phyloP scores from a whole-genome alignment of 2,329 filamentous ascomycete genomes.

The Colletotrichum spinosum region DNA sequence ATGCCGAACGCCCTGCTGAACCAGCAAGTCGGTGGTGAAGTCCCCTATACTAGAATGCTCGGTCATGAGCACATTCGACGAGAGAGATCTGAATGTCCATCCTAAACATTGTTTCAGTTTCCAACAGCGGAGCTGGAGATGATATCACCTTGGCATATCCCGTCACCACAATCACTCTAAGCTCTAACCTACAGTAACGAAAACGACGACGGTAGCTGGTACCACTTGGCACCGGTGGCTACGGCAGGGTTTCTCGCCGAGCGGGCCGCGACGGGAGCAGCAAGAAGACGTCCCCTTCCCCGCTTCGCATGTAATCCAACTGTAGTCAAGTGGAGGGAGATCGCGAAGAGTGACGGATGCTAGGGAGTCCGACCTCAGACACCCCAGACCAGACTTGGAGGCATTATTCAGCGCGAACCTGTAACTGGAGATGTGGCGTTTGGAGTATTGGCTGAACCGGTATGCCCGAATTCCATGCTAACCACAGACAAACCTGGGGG shows the following conservation, averaged over 20 bases:
- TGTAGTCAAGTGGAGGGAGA: background rate
- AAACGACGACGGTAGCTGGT: background rate
- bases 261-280: conserved; percentile 1
- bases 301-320: background rate
- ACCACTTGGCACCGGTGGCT: background rate
- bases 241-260: background rate
- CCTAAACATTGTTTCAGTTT: background rate
- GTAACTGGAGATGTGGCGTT: conserved; percentile 2
- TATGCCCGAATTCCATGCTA: conserved; percentile 1
- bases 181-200: background rate
- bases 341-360: background rate
- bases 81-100: background rate
- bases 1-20: background rate
- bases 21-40: background rate
- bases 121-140: too few relatives aligned
- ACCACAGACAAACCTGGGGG: background rate
- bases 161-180: background rate
- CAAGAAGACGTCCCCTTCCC: background rate
- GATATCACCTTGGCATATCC: background rate
- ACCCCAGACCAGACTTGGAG: conserved; percentile 1
- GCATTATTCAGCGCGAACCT: conserved; percentile 3
- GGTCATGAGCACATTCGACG: background rate
- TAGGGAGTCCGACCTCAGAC: background rate
- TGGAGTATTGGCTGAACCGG: conserved; percentile 3
- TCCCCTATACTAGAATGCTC: background rate